Evolutionary conservation across 768 basidiomycete genomes (phyloP).

Genomic region (Pleurotus salmoneostramineus): DNA sequence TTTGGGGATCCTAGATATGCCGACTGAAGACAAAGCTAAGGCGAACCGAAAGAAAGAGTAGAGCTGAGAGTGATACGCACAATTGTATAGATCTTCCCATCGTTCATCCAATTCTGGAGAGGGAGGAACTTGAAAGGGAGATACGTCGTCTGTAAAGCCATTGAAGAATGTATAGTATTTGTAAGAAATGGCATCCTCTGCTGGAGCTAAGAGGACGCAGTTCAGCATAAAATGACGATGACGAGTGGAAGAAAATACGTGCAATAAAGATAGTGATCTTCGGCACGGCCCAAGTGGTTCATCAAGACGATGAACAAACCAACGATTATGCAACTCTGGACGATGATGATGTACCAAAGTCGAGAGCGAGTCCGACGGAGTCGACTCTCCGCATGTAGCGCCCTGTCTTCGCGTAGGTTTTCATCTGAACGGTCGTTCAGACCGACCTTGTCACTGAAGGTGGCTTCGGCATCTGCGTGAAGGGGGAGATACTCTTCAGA

Average conservation of each 20-base stretch:
- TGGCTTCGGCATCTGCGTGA: neutral
- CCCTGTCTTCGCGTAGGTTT: neutral
- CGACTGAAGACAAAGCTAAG: neutral
- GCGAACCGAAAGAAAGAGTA: neutral
- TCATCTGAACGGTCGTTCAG: neutral
- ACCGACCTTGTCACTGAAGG: neutral
- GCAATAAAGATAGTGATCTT: neutral
- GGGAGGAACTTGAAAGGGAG: constrained; percentile 8
- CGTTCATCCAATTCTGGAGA: constrained; percentile 16
- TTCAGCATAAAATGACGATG: too few relatives aligned
- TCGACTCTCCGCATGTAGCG: neutral
- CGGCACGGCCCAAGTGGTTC: neutral
- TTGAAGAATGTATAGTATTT: neutral
- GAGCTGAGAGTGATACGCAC: constrained; percentile 8
- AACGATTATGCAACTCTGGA: neutral
- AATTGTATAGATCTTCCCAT: constrained; percentile 15
- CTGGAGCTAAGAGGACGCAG: neutral
- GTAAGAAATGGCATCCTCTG: constrained; percentile 1
- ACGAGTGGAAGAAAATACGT: neutral
- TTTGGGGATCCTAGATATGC: constrained; percentile 16
- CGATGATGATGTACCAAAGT: constrained; percentile 2
- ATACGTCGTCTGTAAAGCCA: neutral
- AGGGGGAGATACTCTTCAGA: neutral
- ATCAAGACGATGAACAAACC: neutral
- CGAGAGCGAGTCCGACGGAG: neutral